Percentiles rank a stretch among this genome's conserved stretches.
These are phyloP conservation scores for Pascua sp. DNA, from an alignment of 1,284 basidiomycete genomes.

Conservation along the genomic window DNA sequence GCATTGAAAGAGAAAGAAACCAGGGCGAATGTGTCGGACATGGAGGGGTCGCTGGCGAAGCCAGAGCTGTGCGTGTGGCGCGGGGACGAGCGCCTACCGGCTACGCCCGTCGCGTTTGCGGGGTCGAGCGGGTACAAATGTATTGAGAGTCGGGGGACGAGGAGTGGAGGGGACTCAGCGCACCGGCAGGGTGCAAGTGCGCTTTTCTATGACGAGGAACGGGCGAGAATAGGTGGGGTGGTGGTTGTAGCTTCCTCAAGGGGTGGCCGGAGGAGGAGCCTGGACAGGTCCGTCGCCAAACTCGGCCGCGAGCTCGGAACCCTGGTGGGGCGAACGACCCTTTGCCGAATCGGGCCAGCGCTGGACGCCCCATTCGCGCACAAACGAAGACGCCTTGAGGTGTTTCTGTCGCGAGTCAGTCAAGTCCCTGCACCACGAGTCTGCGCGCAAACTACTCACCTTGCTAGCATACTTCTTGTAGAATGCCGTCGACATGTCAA, in stretches of 20 bases:
- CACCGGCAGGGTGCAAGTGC: too few species aligned
- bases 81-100: too few species aligned
- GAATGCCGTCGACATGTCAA: conserved; percentile 66
- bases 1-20: too few species aligned
- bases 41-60: too few species aligned
- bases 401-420: conserved; percentile 64
- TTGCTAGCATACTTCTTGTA: conserved; percentile 62
- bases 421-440: too few species aligned
- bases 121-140: background rate
- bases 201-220: too few species aligned
- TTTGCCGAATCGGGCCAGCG: conserved; percentile 33
- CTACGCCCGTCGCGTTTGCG: too few species aligned
- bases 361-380: conserved; percentile 52
- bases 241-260: background rate
- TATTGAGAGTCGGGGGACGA: background rate
- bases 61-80: too few species aligned
- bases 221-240: too few species aligned
- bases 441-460: conserved; percentile 16
- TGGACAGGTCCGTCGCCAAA: conserved; percentile 8
- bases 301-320: conserved; percentile 25
- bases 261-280: conserved; percentile 9
- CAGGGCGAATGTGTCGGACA: too few species aligned
- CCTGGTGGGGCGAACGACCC: conserved; percentile 18
- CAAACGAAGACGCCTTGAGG: conserved; percentile 65
- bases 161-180: background rate